These are phyloP conservation scores for Rubia yunnanensis DNA, from an alignment of 257 asterid genomes.

Conservation along the genomic window DNA sequence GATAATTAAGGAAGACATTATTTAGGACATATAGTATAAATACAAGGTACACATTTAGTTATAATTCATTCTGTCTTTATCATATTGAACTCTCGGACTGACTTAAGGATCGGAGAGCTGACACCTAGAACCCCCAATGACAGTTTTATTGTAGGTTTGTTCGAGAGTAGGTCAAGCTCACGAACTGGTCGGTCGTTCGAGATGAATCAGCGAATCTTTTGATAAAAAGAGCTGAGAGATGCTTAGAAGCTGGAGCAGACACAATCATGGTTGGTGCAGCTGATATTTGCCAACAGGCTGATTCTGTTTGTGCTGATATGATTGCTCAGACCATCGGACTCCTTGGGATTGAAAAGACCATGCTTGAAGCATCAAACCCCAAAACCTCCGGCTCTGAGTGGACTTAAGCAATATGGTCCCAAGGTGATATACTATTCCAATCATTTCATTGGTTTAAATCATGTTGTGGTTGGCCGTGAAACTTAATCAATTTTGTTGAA, in stretches of 20 bases:
- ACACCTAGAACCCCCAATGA: too few species aligned
- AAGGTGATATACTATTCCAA: constrained; percentile 31
- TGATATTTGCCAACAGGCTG: constrained; percentile 59
- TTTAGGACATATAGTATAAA: too few species aligned
- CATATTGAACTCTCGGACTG: too few species aligned
- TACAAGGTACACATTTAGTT: too few species aligned
- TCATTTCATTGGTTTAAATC: not conserved
- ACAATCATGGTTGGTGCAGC: constrained; percentile 93
- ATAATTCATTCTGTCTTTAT: too few species aligned
- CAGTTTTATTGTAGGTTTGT: too few species aligned
- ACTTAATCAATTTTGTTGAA: not conserved
- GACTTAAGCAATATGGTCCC: constrained; percentile 89
- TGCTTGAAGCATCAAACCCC: constrained; percentile 88
- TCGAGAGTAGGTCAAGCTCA: too few species aligned
- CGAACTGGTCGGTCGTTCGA: too few species aligned
- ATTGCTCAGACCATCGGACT: constrained; percentile 72
- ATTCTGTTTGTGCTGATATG: constrained; percentile 68
- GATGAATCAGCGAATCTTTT: constrained; percentile 70
- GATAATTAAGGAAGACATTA: too few species aligned
- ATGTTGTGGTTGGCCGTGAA: not conserved
- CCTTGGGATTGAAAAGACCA: constrained; percentile 80
- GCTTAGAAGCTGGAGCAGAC: constrained; percentile 98
- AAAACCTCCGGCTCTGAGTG: constrained; percentile 78
- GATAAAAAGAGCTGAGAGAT: constrained; percentile 89
- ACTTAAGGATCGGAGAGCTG: too few species aligned